A percentile compares a stretch with the other conserved stretches of the same genome.
phyloP scores from a whole-genome alignment of 1,284 basidiomycete species.

The Ustilago loliicola region DNA sequence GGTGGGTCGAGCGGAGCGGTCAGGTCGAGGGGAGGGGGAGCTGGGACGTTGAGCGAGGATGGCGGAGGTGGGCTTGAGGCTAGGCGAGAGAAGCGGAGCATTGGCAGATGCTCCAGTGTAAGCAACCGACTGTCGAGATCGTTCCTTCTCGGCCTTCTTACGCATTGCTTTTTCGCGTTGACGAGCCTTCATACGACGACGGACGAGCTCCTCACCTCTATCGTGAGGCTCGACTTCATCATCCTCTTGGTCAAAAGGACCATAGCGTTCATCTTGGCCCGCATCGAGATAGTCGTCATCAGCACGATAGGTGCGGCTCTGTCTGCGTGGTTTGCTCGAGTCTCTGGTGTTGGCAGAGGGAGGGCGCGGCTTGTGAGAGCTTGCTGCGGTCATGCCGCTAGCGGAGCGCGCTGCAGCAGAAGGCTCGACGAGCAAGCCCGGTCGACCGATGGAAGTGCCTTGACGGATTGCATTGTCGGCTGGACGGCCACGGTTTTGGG shows the following conservation, averaged over 20 bases:
- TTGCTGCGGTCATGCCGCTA: constrained; percentile 26
- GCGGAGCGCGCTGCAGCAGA: constrained; percentile 22
- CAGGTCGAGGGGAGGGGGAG: constrained; percentile 50
- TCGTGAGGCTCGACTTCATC: constrained; percentile 73
- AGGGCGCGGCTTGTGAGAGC: constrained; percentile 32
- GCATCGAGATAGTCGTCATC: constrained; percentile 47
- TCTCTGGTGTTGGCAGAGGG: constrained; percentile 35
- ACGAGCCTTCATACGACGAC: constrained; percentile 73
- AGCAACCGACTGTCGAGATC: constrained; percentile 36
- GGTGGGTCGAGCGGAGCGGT: constrained; percentile 56
- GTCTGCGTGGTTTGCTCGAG: constrained; percentile 41
- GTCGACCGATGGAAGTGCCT: constrained; percentile 30
- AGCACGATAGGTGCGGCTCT: constrained; percentile 37
- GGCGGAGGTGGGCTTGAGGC: constrained; percentile 29
- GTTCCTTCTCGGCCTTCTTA: constrained; percentile 69
- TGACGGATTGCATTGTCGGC: constrained; percentile 38
- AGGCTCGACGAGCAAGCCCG: constrained; percentile 41
- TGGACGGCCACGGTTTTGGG: constrained; percentile 28
- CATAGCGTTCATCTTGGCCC: constrained; percentile 49
- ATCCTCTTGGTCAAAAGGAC: constrained; percentile 67
- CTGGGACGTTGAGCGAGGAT: constrained; percentile 38
- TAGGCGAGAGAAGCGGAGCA: constrained; percentile 29
- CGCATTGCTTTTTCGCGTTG: constrained; percentile 66
- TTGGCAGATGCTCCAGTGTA: constrained; percentile 16
- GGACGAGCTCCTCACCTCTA: constrained; percentile 75